phyloP scores from a whole-genome alignment of 805 yeast species.

The Lipomyces yamadae region DNA sequence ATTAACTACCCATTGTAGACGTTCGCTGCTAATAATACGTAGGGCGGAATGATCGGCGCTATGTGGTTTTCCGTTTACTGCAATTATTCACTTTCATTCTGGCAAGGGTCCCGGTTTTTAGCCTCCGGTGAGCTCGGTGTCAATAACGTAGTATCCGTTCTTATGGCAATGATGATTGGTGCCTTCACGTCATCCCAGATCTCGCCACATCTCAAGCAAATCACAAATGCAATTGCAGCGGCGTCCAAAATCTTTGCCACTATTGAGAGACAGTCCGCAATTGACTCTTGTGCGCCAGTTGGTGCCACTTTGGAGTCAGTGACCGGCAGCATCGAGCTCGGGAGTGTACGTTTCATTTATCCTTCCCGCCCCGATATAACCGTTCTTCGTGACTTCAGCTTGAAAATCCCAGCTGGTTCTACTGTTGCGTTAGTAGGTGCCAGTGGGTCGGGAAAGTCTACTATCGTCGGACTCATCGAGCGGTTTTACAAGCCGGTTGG shows the following conservation, averaged over 20 bases:
- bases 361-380: conserved; percentile 77
- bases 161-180: conserved; percentile 40
- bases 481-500: conserved; percentile 80
- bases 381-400: conserved; percentile 74
- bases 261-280: conserved; percentile 48
- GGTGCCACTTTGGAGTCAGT: conserved; percentile 41
- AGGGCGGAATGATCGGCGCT: conserved; percentile 47
- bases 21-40: no score
- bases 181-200: conserved; percentile 49
- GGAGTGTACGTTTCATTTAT: conserved; percentile 87
- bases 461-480: conserved; percentile 80
- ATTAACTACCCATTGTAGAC: neutral
- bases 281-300: conserved; percentile 41
- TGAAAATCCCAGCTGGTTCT: conserved; percentile 82
- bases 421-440: conserved; percentile 96
- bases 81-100: conserved; percentile 60
- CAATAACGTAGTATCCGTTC: conserved; percentile 47
- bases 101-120: conserved; percentile 52
- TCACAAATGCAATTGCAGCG: conserved; percentile 49
- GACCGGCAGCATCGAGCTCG: conserved; percentile 73
- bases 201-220: conserved; percentile 48
- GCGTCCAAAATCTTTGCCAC: conserved; percentile 49
- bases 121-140: conserved; percentile 44
- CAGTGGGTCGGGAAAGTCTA: conserved; percentile 93
- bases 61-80: conserved; percentile 63